Evolutionary conservation across 2,329 filamentous ascomycete species (phyloP), one percentile per base, ranked within the genome.

Genomic region (Cytospora mali): DNA sequence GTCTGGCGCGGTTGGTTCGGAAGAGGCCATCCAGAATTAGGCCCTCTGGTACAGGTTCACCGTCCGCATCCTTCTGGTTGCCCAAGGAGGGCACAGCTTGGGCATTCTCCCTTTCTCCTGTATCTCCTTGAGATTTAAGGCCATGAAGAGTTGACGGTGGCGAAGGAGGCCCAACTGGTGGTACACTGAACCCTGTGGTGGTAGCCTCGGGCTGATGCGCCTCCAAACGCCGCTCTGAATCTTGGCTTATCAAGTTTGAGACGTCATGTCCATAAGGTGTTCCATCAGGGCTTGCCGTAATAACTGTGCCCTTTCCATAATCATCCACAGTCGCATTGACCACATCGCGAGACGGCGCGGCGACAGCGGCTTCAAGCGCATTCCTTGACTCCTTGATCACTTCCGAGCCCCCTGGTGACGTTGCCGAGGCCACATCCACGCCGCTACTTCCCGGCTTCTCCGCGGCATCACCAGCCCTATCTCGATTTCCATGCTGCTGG

Each of bases 11-110:
- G 50, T 51, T 64, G 23, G 64, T 66, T 18, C 62, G 64, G 23
- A 66, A 66, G 16, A 66, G 53, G 14, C 54, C 42, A 3, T 66
- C 62, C 18, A 66, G 31, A 18, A 58, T 53, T 11, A 66, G 33
- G 51, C 46, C 64, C 11, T 55, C 46, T 2, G 64, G 62, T 23
- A 66, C 23, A 11, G 51, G 16, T 18, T 58, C 55, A 27, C 58
- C 55, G 9, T 28, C 21, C 14, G 33, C 9, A 25, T 54, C 49
- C 31, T 23, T 61, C 35, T 50, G 18, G 13, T 33, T 33, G 4
- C 31, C 53, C 13, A 14, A 5, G 2, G 48, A 14, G 1, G 39
- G 18, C 25, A 50, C 39, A 28, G 49, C 13, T 16, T 29, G 23
- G 7, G 3, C 5, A 3, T 55, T 46, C 2, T 6, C 28, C 14